phyloP scores from a whole-genome alignment of 1,139 yeast genomes.

The Nakaseomyces glabratus region DNA sequence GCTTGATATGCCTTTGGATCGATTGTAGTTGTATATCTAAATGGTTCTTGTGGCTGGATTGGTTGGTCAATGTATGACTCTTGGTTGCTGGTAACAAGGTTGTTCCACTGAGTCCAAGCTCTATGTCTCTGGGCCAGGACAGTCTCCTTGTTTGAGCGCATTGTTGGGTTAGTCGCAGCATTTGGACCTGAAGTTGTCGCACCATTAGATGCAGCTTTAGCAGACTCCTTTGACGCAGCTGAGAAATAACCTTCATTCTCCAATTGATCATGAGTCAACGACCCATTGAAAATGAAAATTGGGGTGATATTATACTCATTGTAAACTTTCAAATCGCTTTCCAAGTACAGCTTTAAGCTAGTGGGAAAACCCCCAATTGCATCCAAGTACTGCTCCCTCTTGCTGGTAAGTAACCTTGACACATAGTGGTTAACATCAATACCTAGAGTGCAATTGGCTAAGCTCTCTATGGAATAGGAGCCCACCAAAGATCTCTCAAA shows the following conservation, averaged over 20 bases:
- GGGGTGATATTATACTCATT: slow-evolving; percentile 60
- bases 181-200: slow-evolving; percentile 1
- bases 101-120: slow-evolving; percentile 33
- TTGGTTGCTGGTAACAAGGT: slow-evolving; percentile 19
- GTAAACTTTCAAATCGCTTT: slow-evolving; percentile 55
- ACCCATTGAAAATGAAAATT: slow-evolving; percentile 63
- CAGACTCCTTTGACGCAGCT: slow-evolving; percentile 21
- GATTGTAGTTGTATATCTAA: slow-evolving; percentile 29
- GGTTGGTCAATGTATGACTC: slow-evolving; percentile 34
- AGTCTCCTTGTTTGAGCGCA: slow-evolving; percentile 18
- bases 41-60: slow-evolving; percentile 29
- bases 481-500: slow-evolving; percentile 61
- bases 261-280: slow-evolving; percentile 30
- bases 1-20: slow-evolving; percentile 39
- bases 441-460: slow-evolving; percentile 66
- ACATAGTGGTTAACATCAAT: slow-evolving; percentile 79
- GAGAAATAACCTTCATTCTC: slow-evolving; percentile 20
- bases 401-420: slow-evolving; percentile 50
- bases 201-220: slow-evolving; percentile 11
- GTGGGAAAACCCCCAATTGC: slow-evolving; percentile 82
- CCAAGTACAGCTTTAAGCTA: slow-evolving; percentile 49
- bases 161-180: slow-evolving; percentile 11
- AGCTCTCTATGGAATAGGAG: slow-evolving; percentile 53
- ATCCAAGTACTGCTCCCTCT: slow-evolving; percentile 62
- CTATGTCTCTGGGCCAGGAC: slow-evolving; percentile 27